A percentile compares a stretch with the other conserved stretches of the same genome.
These are phyloP conservation scores for Hexamita inflata DNA, from an alignment of 208 protist species.

Conservation along the genomic window DNA sequence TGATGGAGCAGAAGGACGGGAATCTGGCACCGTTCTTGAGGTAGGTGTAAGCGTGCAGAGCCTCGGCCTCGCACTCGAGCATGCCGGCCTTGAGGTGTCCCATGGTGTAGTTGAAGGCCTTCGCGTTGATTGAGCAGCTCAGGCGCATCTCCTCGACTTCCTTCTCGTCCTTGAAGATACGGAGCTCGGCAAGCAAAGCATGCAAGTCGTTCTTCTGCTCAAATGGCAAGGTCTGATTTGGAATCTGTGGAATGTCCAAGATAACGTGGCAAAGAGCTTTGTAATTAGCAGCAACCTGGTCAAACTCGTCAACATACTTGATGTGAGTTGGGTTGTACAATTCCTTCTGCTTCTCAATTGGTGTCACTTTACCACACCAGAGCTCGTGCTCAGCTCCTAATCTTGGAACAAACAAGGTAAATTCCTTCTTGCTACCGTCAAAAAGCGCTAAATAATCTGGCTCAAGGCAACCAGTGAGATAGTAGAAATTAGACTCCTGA, in stretches of 20 bases:
- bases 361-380: neutral
- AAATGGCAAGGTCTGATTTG: neutral
- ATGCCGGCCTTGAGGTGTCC: slow-evolving; percentile 39
- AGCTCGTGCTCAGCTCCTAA: neutral
- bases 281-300: neutral
- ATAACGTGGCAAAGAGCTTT: neutral
- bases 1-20: slow-evolving; percentile 57
- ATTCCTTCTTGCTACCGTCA: neutral
- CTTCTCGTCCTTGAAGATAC: slow-evolving; percentile 2
- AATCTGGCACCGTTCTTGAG: slow-evolving; percentile 39
- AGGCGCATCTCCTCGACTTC: slow-evolving; percentile 73
- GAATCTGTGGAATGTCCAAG: neutral
- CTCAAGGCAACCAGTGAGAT: slow-evolving; percentile 22
- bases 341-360: neutral
- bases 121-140: slow-evolving; percentile 61
- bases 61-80: slow-evolving; percentile 41
- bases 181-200: neutral
- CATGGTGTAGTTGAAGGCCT: slow-evolving; percentile 68
- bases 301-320: slow-evolving; percentile 3
- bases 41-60: neutral
- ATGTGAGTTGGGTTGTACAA: slow-evolving; percentile 6
- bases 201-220: neutral
- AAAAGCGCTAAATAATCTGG: slow-evolving; percentile 22
- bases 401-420: slow-evolving; percentile 18
- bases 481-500: slow-evolving; percentile 34